Conservation (phyloP, 441 rosid genomes). For the Pelargonium fulgidum region DNA sequence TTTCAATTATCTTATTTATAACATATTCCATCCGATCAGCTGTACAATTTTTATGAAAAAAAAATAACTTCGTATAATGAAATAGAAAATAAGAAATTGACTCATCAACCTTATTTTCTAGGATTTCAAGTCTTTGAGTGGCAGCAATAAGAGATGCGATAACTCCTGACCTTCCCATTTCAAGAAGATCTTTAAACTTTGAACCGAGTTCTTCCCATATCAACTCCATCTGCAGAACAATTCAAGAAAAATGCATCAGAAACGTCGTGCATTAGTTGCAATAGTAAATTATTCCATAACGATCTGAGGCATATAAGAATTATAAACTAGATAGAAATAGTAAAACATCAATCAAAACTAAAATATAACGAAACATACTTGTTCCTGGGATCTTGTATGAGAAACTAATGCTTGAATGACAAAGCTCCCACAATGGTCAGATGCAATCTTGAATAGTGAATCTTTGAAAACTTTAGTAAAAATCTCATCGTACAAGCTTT, state of each 20-base stretch:
- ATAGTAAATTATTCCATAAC: neutral
- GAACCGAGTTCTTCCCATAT: slow-evolving; percentile 78
- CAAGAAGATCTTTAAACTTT: slow-evolving; percentile 67
- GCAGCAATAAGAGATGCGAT: slow-evolving; percentile 71
- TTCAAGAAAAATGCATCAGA: slow-evolving; percentile 13
- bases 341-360: neutral
- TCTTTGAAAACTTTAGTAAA: slow-evolving; percentile 59
- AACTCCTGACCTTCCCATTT: slow-evolving; percentile 84
- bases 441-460: slow-evolving; percentile 64
- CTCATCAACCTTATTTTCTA: slow-evolving; percentile 54
- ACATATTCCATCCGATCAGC: too few species aligned
- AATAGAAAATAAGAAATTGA: slow-evolving; percentile 1
- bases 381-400: slow-evolving; percentile 55
- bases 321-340: slow-evolving; percentile 3
- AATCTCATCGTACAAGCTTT: slow-evolving; percentile 57
- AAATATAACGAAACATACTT: slow-evolving; percentile 37
- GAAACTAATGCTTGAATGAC: slow-evolving; percentile 74
- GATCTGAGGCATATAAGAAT: neutral
- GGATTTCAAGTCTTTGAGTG: slow-evolving; percentile 58
- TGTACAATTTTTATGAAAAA: neutral
- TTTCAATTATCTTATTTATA: neutral
- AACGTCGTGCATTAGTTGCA: neutral
- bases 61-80: neutral
- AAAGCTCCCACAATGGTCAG: slow-evolving; percentile 77
- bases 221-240: slow-evolving; percentile 52